Percentiles rank a stretch among this genome's conserved stretches.
phyloP scores from a whole-genome alignment of 73 alveolate genomes.

The Tetrahymena thermophila region DNA sequence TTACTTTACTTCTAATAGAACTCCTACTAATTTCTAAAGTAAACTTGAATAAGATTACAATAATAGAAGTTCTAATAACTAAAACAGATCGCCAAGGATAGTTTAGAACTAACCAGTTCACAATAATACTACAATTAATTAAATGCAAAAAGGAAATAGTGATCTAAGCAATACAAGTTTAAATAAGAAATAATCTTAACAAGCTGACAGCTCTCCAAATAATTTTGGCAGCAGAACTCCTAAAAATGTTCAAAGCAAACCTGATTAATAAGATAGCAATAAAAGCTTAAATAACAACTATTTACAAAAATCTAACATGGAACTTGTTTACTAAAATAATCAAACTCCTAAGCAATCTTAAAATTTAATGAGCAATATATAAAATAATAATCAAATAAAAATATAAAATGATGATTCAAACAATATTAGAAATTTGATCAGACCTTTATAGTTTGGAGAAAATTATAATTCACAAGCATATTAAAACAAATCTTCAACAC shows the following conservation, averaged over 20 bases:
- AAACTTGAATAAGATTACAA: no score
- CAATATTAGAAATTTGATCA: no score
- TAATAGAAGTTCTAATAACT: no score
- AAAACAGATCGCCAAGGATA: no score
- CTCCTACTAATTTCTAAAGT: no score
- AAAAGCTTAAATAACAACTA: no score
- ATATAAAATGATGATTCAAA: background rate
- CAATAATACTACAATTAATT: no score
- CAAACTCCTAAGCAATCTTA: background rate
- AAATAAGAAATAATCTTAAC: background rate
- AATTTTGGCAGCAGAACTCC: background rate
- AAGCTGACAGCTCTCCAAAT: background rate
- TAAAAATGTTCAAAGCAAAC: background rate
- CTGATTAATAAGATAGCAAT: background rate
- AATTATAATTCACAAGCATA: no score
- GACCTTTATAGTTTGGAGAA: background rate
- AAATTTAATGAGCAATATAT: background rate
- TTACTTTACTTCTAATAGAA: background rate
- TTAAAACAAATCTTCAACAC: background rate
- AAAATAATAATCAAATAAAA: no score
- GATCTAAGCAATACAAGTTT: background rate
- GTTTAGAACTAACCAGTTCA: no score
- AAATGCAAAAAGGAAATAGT: no score
- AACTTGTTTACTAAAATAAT: background rate
- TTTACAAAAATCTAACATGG: background rate